phyloP scores from a whole-genome alignment of 208 protist genomes.

The Leishmania aethiopica region DNA sequence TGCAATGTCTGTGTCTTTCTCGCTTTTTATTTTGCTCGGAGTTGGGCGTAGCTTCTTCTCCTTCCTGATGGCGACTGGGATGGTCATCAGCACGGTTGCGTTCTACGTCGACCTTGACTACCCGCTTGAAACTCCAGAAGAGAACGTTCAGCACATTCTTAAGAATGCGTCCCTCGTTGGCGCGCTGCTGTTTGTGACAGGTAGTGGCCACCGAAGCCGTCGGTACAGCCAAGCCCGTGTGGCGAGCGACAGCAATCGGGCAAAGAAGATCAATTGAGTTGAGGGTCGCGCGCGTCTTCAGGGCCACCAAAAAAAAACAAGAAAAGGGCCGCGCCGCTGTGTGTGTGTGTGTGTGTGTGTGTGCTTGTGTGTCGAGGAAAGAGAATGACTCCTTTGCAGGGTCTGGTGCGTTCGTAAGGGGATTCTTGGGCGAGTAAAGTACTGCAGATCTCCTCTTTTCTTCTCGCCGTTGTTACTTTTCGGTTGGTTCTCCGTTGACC shows the following conservation, averaged over 20 bases:
- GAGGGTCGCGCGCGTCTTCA: not conserved
- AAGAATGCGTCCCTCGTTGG: conserved; percentile 69
- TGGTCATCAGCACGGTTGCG: conserved; percentile 50
- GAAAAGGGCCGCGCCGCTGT: not conserved
- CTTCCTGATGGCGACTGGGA: conserved; percentile 62
- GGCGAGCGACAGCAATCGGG: conserved; percentile 18
- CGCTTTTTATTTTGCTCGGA: conserved; percentile 80
- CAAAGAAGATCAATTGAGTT: conserved; percentile 57
- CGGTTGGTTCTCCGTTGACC: not conserved
- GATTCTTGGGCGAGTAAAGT: not conserved
- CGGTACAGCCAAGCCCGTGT: conserved; percentile 30
- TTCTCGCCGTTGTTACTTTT: not conserved
- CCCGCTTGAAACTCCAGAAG: conserved; percentile 30
- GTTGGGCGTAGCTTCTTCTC: conserved; percentile 83
- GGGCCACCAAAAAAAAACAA: not conserved
- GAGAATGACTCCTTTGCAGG: not conserved
- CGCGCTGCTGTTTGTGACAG: conserved; percentile 74
- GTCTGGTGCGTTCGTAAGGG: not conserved
- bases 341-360: too few species aligned
- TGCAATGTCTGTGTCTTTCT: conserved; percentile 66
- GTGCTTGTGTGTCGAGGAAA: not conserved
- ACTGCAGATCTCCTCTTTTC: not conserved
- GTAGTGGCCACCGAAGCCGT: conserved; percentile 55
- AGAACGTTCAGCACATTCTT: conserved; percentile 50
- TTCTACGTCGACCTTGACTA: conserved; percentile 69